Base-by-base conservation (phyloP, 2,329 filamentous ascomycete genomes). In the Colletotrichum abscissum region DNA sequence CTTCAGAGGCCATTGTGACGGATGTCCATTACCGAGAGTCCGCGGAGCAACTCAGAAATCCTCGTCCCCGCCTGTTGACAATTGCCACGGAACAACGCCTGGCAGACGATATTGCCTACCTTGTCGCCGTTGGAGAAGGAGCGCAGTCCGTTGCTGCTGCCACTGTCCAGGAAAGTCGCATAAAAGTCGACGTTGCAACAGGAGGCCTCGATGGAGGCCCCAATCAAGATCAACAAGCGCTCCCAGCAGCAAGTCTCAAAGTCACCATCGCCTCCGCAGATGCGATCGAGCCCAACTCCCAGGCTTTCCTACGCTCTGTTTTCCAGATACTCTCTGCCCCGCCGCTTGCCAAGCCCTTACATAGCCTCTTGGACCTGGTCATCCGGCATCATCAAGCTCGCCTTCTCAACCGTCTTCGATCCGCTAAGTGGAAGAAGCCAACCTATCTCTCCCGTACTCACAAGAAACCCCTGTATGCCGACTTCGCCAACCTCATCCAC, bases 391-490 rank as follows among this genome's bases (percentile, higher is more conserved):
- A 75, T n/a, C 72, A 72, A 24, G 11, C 60, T 3, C 74, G 74
- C n/a, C 74, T 75, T 8, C 68, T 75, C 35, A 75, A 75, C 65
- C 74, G 74, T 16, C 72, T 75, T 14, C 72, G 74, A 14, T 75
- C 74, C 11, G 30, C 62, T 22, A 67, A 74, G 24, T 75, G 74
- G 74, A 64, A 55, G n/a, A 75, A 75, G 52, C 74, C 74, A 5
- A 22, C 46, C 24, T 75, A 75, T 26, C 72, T 75, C 6, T 57
- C 72, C 26, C 68, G 74, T 35, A 75, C 74, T 16, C 74, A 75
- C 62, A 75, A 75, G 58, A 75, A 74, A 49, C 68, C 74, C 26
- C 63, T 75, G 22, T 57, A 73, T 46, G 72, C 74, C 59, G 74
- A 75, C 58, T 72, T 75, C 16, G 22, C 64, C 12, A 73, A 71